phyloP scores from a whole-genome alignment of 805 yeast species.

The Kodamaea nitidulidarum region DNA sequence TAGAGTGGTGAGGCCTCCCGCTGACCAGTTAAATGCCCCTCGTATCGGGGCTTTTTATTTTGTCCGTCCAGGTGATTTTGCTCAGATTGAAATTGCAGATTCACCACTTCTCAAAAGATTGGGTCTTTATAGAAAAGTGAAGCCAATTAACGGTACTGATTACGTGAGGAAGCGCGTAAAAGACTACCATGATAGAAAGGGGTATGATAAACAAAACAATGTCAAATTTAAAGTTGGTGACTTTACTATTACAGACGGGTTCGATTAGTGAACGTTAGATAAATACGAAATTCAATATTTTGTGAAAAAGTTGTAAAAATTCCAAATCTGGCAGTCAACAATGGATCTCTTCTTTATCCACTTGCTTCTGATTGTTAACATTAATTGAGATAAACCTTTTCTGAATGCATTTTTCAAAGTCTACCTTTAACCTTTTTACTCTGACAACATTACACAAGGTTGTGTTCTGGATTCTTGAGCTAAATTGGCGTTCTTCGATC shows the following conservation, averaged over 20 bases:
- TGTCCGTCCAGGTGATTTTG: slow-evolving; percentile 30
- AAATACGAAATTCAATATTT: no score
- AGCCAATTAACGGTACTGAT: slow-evolving; percentile 26
- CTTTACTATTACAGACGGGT: slow-evolving; percentile 27
- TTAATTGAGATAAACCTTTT: no score
- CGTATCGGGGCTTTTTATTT: slow-evolving; percentile 35
- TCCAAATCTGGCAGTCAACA: no score
- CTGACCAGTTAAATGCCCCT: slow-evolving; percentile 26
- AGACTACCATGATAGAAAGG: slow-evolving; percentile 22
- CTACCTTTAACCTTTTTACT: no score
- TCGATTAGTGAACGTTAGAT: slow-evolving; percentile 14
- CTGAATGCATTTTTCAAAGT: no score
- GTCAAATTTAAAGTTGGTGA: slow-evolving; percentile 26
- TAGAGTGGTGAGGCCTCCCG: slow-evolving; percentile 33
- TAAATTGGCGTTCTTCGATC: no score
- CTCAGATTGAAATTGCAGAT: slow-evolving; percentile 25
- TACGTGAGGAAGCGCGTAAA: slow-evolving; percentile 28
- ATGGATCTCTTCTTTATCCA: no score
- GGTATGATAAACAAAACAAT: slow-evolving; percentile 21
- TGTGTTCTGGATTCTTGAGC: no score
- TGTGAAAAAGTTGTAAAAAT: no score
- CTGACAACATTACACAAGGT: no score
- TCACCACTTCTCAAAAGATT: slow-evolving; percentile 29
- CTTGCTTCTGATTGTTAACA: no score
- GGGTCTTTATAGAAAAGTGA: slow-evolving; percentile 24